These are phyloP conservation scores for Acanthochlamys bracteata DNA, from an alignment of 106 monocot species.

Conservation along the genomic window DNA sequence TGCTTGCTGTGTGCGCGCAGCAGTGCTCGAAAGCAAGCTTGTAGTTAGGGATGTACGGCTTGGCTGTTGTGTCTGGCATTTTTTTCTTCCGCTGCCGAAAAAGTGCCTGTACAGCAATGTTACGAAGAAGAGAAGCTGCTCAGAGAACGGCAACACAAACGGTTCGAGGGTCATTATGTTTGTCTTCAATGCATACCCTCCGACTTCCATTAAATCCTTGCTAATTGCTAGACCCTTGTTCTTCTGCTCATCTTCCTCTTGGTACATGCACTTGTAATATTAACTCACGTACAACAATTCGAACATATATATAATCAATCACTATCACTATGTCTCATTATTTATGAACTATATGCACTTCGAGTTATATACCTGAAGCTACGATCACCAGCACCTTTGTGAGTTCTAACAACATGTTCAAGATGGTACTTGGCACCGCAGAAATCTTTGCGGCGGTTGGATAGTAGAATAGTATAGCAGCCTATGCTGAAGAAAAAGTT, in stretches of 20 bases:
- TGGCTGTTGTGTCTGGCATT: conserved; percentile 4
- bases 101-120: conserved; percentile 34
- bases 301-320: neutral
- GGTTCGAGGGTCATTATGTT: conserved; percentile 64
- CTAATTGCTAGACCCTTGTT: conserved; percentile 48
- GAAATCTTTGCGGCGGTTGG: conserved; percentile 59
- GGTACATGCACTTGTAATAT: conserved; percentile 34
- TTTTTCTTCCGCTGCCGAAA: conserved; percentile 4
- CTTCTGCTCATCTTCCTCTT: conserved; percentile 50
- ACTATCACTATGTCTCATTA: no score
- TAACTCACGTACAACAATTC: neutral
- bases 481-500: conserved; percentile 74
- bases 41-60: conserved; percentile 84
- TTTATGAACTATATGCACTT: neutral
- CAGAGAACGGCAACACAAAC: conserved; percentile 63
- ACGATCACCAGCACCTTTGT: conserved; percentile 64
- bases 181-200: conserved; percentile 50
- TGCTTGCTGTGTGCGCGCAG: conserved; percentile 88
- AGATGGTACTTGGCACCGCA: conserved; percentile 58
- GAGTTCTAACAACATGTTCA: conserved; percentile 73
- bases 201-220: conserved; percentile 51
- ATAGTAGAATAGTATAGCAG: conserved; percentile 55
- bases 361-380: conserved; percentile 40
- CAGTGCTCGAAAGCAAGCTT: conserved; percentile 94
- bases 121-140: conserved; percentile 58